phyloP scores from a whole-genome alignment of 192 early-diverging fungal genomes.

The Coemansia sp. region DNA sequence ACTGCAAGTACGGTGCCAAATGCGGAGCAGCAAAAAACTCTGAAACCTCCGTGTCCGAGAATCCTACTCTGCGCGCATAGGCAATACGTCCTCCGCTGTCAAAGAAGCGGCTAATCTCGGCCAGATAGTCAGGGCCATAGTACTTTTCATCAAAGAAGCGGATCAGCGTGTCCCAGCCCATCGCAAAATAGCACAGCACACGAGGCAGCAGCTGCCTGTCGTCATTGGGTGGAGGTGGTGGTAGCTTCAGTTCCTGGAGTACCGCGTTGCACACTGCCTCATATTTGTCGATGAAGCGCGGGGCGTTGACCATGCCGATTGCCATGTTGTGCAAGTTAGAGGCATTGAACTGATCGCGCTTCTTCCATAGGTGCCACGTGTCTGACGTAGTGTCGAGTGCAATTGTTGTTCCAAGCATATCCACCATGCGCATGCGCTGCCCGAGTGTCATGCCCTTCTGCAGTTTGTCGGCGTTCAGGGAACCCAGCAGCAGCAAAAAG shows the following conservation, averaged over 20 bases:
- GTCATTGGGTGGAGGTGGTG: too few relatives aligned
- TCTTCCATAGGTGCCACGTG: constrained; percentile 53
- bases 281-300: constrained; percentile 73
- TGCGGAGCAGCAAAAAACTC: constrained; percentile 34
- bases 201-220: background rate
- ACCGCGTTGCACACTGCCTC: constrained; percentile 22
- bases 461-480: constrained; percentile 73
- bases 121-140: constrained; percentile 57
- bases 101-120: constrained; percentile 65
- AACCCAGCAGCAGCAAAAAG: constrained; percentile 64
- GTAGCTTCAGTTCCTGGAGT: constrained; percentile 1
- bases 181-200: constrained; percentile 63
- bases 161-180: constrained; percentile 82
- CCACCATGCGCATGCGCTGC: constrained; percentile 76
- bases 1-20: constrained; percentile 17
- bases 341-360: constrained; percentile 23
- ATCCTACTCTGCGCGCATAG: constrained; percentile 37
- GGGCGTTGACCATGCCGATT: constrained; percentile 62
- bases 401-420: constrained; percentile 56
- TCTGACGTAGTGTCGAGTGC: constrained; percentile 34
- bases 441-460: constrained; percentile 55
- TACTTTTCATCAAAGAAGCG: constrained; percentile 79
- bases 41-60: constrained; percentile 34
- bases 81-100: constrained; percentile 43
- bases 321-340: constrained; percentile 52